phyloP scores from a whole-genome alignment of 345 rosid genomes.

The Salix dunnii region DNA sequence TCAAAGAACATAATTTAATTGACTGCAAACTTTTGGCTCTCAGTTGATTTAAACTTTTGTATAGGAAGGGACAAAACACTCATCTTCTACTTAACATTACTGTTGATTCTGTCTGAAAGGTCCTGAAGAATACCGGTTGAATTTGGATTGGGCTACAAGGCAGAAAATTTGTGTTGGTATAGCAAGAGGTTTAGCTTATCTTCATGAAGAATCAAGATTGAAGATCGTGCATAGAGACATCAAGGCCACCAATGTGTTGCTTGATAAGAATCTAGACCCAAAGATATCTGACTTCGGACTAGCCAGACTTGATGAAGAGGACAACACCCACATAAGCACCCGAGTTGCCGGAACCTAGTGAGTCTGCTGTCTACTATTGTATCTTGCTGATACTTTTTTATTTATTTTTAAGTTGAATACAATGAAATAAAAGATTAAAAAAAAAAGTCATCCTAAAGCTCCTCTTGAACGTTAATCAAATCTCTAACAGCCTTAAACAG shows the following conservation, averaged over 20 bases:
- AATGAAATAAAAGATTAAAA: too few relatives aligned
- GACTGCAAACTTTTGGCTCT: too few relatives aligned
- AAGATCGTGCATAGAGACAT: slow-evolving; percentile 75
- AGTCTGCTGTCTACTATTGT: slow-evolving; percentile 6
- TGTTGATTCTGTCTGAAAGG: neutral
- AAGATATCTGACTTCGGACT: slow-evolving; percentile 70
- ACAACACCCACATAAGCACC: slow-evolving; percentile 67
- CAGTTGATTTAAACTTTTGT: too few relatives aligned
- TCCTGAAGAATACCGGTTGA: slow-evolving; percentile 27
- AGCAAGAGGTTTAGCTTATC: slow-evolving; percentile 62
- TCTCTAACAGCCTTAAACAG: too few relatives aligned
- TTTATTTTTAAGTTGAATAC: too few relatives aligned
- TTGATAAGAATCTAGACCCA: slow-evolving; percentile 49
- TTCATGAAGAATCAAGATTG: slow-evolving; percentile 66
- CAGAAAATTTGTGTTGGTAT: slow-evolving; percentile 63
- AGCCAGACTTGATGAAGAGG: slow-evolving; percentile 67
- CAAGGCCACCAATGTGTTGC: slow-evolving; percentile 62
- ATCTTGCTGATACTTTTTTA: too few relatives aligned
- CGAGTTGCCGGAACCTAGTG: slow-evolving; percentile 64
- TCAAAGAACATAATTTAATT: neutral
- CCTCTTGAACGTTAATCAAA: too few relatives aligned
- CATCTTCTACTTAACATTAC: too few relatives aligned
- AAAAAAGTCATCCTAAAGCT: too few relatives aligned
- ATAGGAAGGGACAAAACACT: too few relatives aligned
- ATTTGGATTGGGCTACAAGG: slow-evolving; percentile 59